Base-by-base conservation (phyloP, 306 rosid genomes). In the Malus sylvestris region DNA sequence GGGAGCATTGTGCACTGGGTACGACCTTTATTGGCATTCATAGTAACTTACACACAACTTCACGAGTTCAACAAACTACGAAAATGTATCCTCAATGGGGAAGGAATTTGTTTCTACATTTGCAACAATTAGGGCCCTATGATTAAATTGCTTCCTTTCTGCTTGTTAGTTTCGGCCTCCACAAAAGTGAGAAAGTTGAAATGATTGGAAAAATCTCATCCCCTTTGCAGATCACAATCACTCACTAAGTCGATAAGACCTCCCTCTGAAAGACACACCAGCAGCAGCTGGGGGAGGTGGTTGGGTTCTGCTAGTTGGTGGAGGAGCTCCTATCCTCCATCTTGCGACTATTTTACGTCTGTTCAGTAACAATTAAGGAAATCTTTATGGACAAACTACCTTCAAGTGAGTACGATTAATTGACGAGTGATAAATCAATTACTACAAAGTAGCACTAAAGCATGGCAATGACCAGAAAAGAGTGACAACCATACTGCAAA, bases 261-360 rank as follows among this genome's bases (percentile, higher is more conserved):
- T 91, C 75, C 98, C 99, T 74, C 98, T 86, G 88, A 96, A 96
- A 79, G 93, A 80, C 40, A 10, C 83, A 52, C 96, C 93, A 0
- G 97, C 64, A 59, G 87, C 91, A 27, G 83, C 82, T 63, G 81
- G 89, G n/a, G 86, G 81, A 61, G 79, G 70, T 38, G 9, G 27
- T 57, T 82, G 79, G 75, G 85, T 25, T 42, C 68, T 81, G 81
- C 65, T 69, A 61, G 72, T 42, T 62, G 86, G 86, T 84, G 81
- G 95, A 53, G 82, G 86, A 70, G 83, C 88, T 80, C 97, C 93
- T 71, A 96, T 87, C 84, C 97, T 83, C 93, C 91, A 89, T 77
- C 97, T 88, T 42, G 89, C 82, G 33, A 96, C 96, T 69, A 96
- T 18, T 82, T 85, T 91, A 32, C 70, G 86, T 86, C 99, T 96